phyloP scores from a whole-genome alignment of 116 monocot species.

The Dioscorea cayenensis region DNA sequence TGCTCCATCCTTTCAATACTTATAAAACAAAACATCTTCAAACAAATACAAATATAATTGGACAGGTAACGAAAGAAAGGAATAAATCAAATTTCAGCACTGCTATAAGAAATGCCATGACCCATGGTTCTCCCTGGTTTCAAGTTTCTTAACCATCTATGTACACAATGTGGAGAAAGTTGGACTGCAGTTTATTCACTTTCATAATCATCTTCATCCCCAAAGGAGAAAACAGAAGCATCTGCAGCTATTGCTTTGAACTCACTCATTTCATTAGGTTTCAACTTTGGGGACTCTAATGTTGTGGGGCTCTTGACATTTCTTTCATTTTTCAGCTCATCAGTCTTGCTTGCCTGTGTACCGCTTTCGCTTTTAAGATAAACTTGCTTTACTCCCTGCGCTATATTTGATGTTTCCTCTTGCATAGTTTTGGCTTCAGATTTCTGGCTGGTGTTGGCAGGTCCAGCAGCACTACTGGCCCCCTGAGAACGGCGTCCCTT shows the following conservation, averaged over 20 bases:
- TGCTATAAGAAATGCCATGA: not conserved
- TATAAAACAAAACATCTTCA: not conserved
- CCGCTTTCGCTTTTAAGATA: slow-evolving; percentile 25
- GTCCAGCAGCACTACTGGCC: not conserved
- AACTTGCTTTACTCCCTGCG: slow-evolving; percentile 29
- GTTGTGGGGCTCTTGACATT: slow-evolving; percentile 12
- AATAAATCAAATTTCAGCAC: slow-evolving; percentile 2
- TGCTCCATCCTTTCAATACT: not conserved
- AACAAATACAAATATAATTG: not conserved
- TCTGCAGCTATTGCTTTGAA: slow-evolving; percentile 82
- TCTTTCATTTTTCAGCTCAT: slow-evolving; percentile 19
- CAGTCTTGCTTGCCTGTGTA: slow-evolving; percentile 8
- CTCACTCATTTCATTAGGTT: slow-evolving; percentile 42
- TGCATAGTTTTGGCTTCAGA: slow-evolving; percentile 12
- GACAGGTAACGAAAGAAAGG: not conserved
- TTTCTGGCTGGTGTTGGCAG: slow-evolving; percentile 1
- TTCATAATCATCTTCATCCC: slow-evolving; percentile 72
- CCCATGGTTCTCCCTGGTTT: not conserved
- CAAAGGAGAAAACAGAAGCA: slow-evolving; percentile 77
- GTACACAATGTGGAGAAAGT: not conserved
- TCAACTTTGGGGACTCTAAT: slow-evolving; percentile 14
- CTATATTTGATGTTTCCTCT: slow-evolving; percentile 18
- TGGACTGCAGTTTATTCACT: slow-evolving; percentile 33
- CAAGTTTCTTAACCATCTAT: slow-evolving; percentile 4
- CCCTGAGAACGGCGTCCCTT: slow-evolving; percentile 26